Conservation (phyloP, 2,329 filamentous ascomycete genomes). For the Cryphonectria naterciae region DNA sequence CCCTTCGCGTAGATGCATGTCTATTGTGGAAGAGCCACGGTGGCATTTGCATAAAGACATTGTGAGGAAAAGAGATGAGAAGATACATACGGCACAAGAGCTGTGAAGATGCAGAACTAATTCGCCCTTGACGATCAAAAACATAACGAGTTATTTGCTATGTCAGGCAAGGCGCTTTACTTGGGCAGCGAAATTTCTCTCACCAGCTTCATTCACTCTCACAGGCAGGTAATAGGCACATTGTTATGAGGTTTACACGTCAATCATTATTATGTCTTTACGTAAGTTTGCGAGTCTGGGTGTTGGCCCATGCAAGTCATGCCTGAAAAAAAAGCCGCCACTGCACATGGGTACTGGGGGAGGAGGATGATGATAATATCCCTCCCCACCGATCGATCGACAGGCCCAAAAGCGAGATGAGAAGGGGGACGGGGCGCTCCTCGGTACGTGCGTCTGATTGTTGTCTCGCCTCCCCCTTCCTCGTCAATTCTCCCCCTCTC, state of each 20-base stretch:
- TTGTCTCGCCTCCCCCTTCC: neutral
- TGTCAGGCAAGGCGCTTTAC: neutral
- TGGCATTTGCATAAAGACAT: neutral
- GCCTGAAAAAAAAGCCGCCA: constrained; percentile 14
- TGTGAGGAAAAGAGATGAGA: neutral
- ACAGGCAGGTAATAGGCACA: neutral
- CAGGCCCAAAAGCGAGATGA: constrained; percentile 11
- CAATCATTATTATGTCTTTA: constrained; percentile 46
- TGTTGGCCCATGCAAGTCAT: constrained; percentile 27
- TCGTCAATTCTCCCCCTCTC: neutral
- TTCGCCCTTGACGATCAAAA: neutral
- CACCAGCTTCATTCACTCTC: neutral
- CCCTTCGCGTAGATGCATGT: neutral
- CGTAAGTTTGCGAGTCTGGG: constrained; percentile 34
- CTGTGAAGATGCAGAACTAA: neutral
- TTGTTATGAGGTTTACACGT: constrained; percentile 3
- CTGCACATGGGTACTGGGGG: constrained; percentile 3
- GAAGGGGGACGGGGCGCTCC: neutral
- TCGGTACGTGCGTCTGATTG: neutral
- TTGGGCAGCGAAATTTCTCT: neutral
- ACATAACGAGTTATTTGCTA: neutral
- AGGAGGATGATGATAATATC: neutral
- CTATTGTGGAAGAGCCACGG: neutral
- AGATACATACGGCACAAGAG: neutral
- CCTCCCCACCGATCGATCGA: constrained; percentile 10